Evolutionary conservation across 2,329 filamentous ascomycete genomes (phyloP), one percentile per base, ranked within the genome.

Genomic region (Hypoxylon sp.): DNA sequence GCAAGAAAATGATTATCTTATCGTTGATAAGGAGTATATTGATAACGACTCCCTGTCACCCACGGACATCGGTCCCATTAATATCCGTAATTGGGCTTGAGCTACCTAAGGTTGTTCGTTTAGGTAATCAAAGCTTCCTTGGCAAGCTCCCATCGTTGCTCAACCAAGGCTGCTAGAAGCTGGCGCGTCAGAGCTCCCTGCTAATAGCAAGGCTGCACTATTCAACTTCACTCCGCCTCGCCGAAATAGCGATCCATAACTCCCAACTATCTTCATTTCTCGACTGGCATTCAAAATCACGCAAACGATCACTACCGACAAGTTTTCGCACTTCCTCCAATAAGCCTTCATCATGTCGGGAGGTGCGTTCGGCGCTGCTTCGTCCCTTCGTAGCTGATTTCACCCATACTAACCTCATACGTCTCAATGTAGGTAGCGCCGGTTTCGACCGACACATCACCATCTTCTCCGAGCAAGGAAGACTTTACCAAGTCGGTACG

Each of bases 371-470:
- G 34, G 26, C 41, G 50, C 56, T 26, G 39, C 50, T 51, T 47
- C 51, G 34, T 49, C 67, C 57, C 46, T 57, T 62, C 57, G 59
- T 48, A 66, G 44, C 63, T 68, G 52, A 58, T 20, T 55, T 48
- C 56, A 62, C 41, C 32, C 39, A 37, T 65, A 66, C 75, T 78
- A 71, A 78, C 65, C 8, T 49, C 19, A 53, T 53, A 15, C 56
- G 60, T 71, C 62, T 59, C 49, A 62, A 60, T 67, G 74, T 74
- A 93, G 90, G 90, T 80, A 91, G 89, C 82, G 90, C 92, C 81
- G 94, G 93, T 77, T 98, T 96, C 83, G 95, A 99, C 82, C 89
- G 95, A 85, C 95, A 99, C 82, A 99, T 99, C 76, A 99, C 95
- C 78, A 98, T 99, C 86, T 99, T 99, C 85, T 97, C 95, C 67